Conservation (phyloP, 2,329 filamentous ascomycete genomes). For the Diplodia mutila region DNA sequence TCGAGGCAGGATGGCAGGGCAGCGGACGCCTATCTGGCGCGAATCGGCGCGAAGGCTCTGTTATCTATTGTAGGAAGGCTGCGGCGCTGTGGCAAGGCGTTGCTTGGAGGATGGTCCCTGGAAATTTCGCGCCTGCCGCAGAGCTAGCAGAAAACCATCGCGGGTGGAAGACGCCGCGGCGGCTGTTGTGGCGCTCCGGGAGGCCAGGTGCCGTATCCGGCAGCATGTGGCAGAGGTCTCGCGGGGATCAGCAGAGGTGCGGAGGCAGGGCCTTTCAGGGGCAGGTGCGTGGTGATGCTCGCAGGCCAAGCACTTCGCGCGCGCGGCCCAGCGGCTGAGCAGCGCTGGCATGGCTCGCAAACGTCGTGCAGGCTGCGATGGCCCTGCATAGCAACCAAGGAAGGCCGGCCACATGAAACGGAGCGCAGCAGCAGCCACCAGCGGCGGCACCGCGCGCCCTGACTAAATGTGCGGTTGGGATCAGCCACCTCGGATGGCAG, state of each 20-base stretch:
- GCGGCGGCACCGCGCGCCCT: background rate
- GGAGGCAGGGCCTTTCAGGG: background rate
- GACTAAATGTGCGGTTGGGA: background rate
- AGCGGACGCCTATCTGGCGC: background rate
- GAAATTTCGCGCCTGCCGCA: background rate
- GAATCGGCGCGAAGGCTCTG: no score
- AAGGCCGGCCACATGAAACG: constrained; percentile 5
- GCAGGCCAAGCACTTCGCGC: background rate
- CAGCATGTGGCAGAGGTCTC: background rate
- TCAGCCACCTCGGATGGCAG: background rate
- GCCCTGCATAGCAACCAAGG: constrained; percentile 5
- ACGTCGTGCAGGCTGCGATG: constrained; percentile 5
- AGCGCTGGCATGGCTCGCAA: background rate
- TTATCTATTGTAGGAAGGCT: background rate
- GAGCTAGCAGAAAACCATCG: background rate
- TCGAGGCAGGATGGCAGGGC: background rate
- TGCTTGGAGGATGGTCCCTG: constrained; percentile 15
- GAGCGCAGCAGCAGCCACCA: constrained; percentile 11
- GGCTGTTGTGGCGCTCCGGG: constrained; percentile 12
- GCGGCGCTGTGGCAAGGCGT: background rate
- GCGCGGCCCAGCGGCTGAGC: background rate
- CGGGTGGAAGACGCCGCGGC: constrained; percentile 9
- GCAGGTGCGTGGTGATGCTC: background rate
- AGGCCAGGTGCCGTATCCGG: background rate
- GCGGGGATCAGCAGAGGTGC: constrained; percentile 18